These are phyloP conservation scores for Ostreobium quekettii DNA, from an alignment of 139 green algal genomes.

Conservation along the genomic window DNA sequence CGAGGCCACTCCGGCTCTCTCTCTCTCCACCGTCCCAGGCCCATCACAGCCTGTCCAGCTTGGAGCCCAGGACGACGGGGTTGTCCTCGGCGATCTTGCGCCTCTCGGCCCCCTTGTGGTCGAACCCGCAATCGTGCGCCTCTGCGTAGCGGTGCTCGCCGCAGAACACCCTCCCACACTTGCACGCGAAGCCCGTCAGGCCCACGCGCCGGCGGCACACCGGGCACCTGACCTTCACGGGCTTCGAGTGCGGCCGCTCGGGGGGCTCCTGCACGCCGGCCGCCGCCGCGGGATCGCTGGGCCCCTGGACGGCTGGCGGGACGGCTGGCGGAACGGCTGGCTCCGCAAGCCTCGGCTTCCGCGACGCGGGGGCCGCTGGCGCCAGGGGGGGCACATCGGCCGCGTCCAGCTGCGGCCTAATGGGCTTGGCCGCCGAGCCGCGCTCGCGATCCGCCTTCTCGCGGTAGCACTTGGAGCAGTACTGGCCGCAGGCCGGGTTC, in stretches of 20 bases:
- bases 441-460: constrained; percentile 25
- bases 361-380: background rate
- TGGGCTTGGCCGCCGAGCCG: background rate
- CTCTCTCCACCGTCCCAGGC: no score
- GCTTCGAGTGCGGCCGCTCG: background rate
- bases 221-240: constrained; percentile 26
- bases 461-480: constrained; percentile 63
- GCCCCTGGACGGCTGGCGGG: no score
- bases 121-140: constrained; percentile 72
- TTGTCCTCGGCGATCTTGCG: constrained; percentile 51
- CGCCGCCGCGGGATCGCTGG: no score
- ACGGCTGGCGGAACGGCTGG: no score
- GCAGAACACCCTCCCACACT: constrained; percentile 71
- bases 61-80: constrained; percentile 48
- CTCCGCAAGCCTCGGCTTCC: no score
- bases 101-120: constrained; percentile 66
- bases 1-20: no score
- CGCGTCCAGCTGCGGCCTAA: background rate
- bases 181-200: constrained; percentile 85
- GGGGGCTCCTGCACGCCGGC: no score
- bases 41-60: constrained; percentile 38
- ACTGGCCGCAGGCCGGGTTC: constrained; percentile 23
- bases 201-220: constrained; percentile 65
- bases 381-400: background rate
- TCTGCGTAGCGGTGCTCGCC: constrained; percentile 71